These are phyloP conservation scores for Alloteropsis semialata DNA, from an alignment of 176 grass and related monocot genomes.

Conservation along the genomic window DNA sequence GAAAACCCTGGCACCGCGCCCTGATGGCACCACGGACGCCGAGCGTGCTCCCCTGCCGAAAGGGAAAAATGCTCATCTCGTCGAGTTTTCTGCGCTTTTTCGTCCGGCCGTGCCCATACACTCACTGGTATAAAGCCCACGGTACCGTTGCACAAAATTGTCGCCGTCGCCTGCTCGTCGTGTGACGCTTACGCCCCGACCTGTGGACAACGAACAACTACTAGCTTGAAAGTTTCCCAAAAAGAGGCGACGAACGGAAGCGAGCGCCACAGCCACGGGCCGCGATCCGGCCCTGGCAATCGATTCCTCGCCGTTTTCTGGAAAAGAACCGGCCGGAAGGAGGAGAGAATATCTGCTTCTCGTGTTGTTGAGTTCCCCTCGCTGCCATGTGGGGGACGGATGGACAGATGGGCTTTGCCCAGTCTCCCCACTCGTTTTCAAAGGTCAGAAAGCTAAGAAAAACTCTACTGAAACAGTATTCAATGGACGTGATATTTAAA, in stretches of 20 bases:
- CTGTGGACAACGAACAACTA: background rate
- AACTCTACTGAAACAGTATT: background rate
- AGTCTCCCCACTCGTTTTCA: background rate
- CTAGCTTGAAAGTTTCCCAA: background rate
- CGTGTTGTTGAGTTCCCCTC: background rate
- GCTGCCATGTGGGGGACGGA: slow-evolving; percentile 7
- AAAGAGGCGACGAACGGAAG: background rate
- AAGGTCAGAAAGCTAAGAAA: slow-evolving; percentile 28
- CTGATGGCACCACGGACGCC: background rate
- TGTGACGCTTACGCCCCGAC: background rate
- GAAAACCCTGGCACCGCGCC: background rate
- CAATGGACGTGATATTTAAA: background rate
- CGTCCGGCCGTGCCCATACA: background rate
- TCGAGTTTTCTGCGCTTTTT: background rate
- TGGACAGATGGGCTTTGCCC: too few relatives aligned
- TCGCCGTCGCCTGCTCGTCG: background rate
- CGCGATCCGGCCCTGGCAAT: background rate
- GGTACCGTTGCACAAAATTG: slow-evolving; percentile 32
- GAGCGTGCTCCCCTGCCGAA: slow-evolving; percentile 9
- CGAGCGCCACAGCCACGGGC: background rate
- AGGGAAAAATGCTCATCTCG: background rate
- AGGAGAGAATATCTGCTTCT: background rate
- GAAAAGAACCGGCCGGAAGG: background rate
- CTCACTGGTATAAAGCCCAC: background rate
- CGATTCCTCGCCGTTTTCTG: background rate